phyloP scores from a whole-genome alignment of 73 alveolate genomes.

The Uronychia setigera region DNA sequence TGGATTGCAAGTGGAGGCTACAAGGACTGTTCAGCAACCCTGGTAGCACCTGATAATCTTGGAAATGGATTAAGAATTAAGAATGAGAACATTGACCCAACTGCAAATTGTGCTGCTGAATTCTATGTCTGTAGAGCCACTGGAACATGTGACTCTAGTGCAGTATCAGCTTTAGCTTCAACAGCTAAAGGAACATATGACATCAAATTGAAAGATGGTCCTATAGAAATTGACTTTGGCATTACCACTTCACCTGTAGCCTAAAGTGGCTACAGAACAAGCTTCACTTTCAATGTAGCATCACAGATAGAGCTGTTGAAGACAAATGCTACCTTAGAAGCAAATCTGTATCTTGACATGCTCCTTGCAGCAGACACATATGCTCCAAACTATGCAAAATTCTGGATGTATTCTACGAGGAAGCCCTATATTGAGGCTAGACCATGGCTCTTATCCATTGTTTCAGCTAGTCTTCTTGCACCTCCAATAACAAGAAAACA shows the following conservation, averaged over 20 bases:
- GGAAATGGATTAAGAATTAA: too few relatives aligned
- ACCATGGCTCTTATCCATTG: slow-evolving; percentile 22
- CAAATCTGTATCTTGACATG: neutral
- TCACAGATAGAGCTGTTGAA: neutral
- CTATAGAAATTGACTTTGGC: neutral
- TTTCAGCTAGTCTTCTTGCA: neutral
- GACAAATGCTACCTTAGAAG: neutral
- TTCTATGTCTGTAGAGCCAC: neutral
- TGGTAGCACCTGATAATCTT: too few relatives aligned
- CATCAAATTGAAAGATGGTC: neutral
- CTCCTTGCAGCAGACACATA: neutral
- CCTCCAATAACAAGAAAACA: neutral
- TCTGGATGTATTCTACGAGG: slow-evolving; percentile 12
- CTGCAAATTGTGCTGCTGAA: neutral
- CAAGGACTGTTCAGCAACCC: neutral
- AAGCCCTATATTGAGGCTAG: slow-evolving; percentile 14
- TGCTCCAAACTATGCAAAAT: slow-evolving; percentile 4
- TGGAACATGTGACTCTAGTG: neutral
- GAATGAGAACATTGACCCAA: neutral
- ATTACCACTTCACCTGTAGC: neutral
- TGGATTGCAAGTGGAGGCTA: neutral
- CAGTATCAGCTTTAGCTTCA: neutral
- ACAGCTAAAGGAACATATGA: neutral
- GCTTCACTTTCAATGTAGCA: neutral
- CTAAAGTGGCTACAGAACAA: neutral